These are phyloP conservation scores for Jatropha multifida DNA, from an alignment of 441 rosid species.

Conservation along the genomic window DNA sequence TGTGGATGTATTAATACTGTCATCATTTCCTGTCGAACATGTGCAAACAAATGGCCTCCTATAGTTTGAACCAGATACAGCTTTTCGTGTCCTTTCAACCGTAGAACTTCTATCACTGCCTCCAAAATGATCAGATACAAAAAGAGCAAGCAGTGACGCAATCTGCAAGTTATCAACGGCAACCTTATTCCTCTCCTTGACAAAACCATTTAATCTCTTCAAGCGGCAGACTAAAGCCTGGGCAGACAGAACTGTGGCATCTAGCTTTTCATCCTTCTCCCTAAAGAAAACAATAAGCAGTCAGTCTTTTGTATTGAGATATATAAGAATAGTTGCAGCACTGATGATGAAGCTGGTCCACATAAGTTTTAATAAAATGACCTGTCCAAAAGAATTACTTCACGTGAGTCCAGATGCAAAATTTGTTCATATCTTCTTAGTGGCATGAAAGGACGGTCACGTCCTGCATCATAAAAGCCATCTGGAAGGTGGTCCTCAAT, in stretches of 20 bases:
- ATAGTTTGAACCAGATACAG: constrained; percentile 83
- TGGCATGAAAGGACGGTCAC: constrained; percentile 85
- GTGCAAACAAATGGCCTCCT: constrained; percentile 87
- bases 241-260: constrained; percentile 77
- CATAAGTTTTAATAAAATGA: constrained; percentile 23
- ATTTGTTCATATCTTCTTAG: constrained; percentile 56
- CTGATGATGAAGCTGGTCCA: background rate
- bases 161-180: constrained; percentile 53
- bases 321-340: background rate
- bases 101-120: constrained; percentile 75
- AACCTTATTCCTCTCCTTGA: constrained; percentile 42
- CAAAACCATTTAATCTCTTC: constrained; percentile 48
- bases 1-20: constrained; percentile 33
- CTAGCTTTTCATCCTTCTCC: constrained; percentile 80
- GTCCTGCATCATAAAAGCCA: constrained; percentile 99
- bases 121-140: constrained; percentile 98
- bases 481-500: constrained; percentile 73
- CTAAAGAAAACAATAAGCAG: constrained; percentile 34
- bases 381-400: constrained; percentile 98
- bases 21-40: constrained; percentile 76
- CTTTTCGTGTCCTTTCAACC: constrained; percentile 68
- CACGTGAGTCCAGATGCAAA: constrained; percentile 77
- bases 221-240: constrained; percentile 58
- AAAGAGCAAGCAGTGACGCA: constrained; percentile 82
- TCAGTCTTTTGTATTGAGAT: constrained; percentile 13